Conservation (phyloP, 2,329 filamentous ascomycete species). For the Clathrospora elynae region DNA sequence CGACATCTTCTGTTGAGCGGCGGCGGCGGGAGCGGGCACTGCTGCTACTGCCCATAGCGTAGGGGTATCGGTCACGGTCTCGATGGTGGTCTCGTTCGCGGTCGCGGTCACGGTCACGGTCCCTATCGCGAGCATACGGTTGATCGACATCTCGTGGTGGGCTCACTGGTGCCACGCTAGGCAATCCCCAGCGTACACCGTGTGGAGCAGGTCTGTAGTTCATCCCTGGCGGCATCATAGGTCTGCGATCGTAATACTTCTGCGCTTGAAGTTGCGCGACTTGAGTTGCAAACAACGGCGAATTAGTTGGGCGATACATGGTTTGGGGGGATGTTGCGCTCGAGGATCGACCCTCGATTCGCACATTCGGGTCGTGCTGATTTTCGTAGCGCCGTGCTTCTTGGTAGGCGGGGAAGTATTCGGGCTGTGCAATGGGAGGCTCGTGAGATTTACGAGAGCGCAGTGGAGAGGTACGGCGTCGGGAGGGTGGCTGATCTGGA, state of each 20-base stretch:
- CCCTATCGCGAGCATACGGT: slow-evolving; percentile 24
- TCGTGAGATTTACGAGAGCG: slow-evolving; percentile 52
- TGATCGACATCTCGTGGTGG: slow-evolving; percentile 31
- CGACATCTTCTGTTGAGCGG: slow-evolving; percentile 33
- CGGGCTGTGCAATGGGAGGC: slow-evolving; percentile 45
- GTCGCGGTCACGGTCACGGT: slow-evolving; percentile 24
- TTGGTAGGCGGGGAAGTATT: slow-evolving; percentile 47
- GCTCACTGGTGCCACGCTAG: slow-evolving; percentile 19
- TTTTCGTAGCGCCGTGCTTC: slow-evolving; percentile 37
- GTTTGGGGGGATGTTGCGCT: slow-evolving; percentile 29
- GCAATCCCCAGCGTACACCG: slow-evolving; percentile 32
- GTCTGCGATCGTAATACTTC: slow-evolving; percentile 39
- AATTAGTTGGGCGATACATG: slow-evolving; percentile 52
- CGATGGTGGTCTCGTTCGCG: slow-evolving; percentile 22
- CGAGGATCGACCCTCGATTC: slow-evolving; percentile 23
- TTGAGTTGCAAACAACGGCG: slow-evolving; percentile 55
- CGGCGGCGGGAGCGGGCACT: slow-evolving; percentile 25
- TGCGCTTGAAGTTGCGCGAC: slow-evolving; percentile 49
- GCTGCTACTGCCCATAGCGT: slow-evolving; percentile 15
- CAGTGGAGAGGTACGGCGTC: slow-evolving; percentile 39
- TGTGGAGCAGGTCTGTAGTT: slow-evolving; percentile 33
- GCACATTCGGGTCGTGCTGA: slow-evolving; percentile 21
- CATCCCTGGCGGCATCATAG: slow-evolving; percentile 31
- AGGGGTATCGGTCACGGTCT: slow-evolving; percentile 15
- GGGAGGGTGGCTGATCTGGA: slow-evolving; percentile 31